Evolutionary conservation across 305 asterid species (phyloP), one percentile per base, ranked within the genome.

Genomic region (Coffea humblotiana): DNA sequence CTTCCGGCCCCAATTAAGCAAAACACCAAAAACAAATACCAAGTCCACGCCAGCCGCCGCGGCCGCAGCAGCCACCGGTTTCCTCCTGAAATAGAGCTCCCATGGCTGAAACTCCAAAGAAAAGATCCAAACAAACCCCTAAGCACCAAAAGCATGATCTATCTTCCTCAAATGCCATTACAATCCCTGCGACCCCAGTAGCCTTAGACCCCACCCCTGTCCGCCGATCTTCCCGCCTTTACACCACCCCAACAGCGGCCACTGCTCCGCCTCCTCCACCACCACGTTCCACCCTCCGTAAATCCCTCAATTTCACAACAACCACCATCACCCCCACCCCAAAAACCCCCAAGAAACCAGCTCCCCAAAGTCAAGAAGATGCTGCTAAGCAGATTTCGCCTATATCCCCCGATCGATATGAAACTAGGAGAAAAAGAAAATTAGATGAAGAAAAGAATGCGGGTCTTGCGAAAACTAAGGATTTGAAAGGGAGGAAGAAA

Each of bases 331-430:
- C 43, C 75, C 69, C 83, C 47, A 10, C 51, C 52, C 56, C 69
- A 48, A 81, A 47, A 18, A 81, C 80, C 54, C 76, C 74, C n/a
- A 25, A 63, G 72, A 79, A 65, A 49, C 51, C 74, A 72, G 5
- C 75, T 25, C 21, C 52, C 18, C 76, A 82, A 71, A 74, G 9
- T 21, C 27, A 49, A 64, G 72, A 81, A 82, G 85, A 48, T 70
- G 83, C 67, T 47, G 72, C 87, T 51, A 74, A 83, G 32, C 48
- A 63, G 45, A 79, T 88, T 3, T 60, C 84, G 52, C 95, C 97
- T 6, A 70, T 81, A 16, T 88, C 95, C 3, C 97, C 95, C 0
- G 89, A 80, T 40, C 89, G 87, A 65, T 73, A 83, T 48, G 92
- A 89, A 76, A 72, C 89, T n/a, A 77, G 49, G 87, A 81, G 81